A percentile compares a stretch with the other conserved stretches of the same genome.
phyloP scores from a whole-genome alignment of 1,284 basidiomycete species.

The Rugosomyces carneus region DNA sequence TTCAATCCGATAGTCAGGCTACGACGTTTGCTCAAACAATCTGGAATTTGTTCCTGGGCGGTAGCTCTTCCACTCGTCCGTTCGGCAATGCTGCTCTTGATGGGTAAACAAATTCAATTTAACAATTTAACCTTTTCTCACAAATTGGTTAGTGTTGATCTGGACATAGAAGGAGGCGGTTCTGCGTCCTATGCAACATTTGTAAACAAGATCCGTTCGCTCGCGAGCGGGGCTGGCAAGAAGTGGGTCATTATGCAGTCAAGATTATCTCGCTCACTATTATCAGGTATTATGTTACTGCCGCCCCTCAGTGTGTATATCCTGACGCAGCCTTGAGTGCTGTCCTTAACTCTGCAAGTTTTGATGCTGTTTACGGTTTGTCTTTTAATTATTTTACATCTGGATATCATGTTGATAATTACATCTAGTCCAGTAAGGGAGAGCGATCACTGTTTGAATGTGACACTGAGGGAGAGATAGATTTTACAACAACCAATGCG shows the following conservation, averaged over 20 bases:
- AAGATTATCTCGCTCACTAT: not conserved
- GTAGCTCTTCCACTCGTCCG: constrained; percentile 49
- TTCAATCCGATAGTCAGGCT: constrained; percentile 47
- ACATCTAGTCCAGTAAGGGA: constrained; percentile 18
- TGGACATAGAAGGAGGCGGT: constrained; percentile 62
- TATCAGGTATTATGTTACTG: constrained; percentile 53
- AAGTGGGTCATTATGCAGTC: constrained; percentile 29
- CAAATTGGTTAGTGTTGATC: constrained; percentile 43
- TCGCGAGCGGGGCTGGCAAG: constrained; percentile 45
- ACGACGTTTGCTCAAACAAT: constrained; percentile 50
- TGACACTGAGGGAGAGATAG: constrained; percentile 3
- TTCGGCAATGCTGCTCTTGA: constrained; percentile 60
- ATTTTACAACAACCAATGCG: constrained; percentile 48
- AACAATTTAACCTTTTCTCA: not conserved
- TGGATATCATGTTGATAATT: not conserved
- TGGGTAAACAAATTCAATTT: constrained; percentile 35
- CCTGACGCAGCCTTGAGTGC: constrained; percentile 48
- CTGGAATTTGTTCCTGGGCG: constrained; percentile 60
- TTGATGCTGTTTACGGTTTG: constrained; percentile 58
- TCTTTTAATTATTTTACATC: constrained; percentile 12
- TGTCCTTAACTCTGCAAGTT: constrained; percentile 44
- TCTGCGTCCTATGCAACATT: constrained; percentile 52
- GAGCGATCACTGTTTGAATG: not conserved
- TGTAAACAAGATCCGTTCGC: constrained; percentile 49
- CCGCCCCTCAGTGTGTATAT: constrained; percentile 52